Evolutionary conservation across 2,329 filamentous ascomycete genomes (phyloP), one percentile per base, ranked within the genome.

Genomic region (Cadophora gregata): DNA sequence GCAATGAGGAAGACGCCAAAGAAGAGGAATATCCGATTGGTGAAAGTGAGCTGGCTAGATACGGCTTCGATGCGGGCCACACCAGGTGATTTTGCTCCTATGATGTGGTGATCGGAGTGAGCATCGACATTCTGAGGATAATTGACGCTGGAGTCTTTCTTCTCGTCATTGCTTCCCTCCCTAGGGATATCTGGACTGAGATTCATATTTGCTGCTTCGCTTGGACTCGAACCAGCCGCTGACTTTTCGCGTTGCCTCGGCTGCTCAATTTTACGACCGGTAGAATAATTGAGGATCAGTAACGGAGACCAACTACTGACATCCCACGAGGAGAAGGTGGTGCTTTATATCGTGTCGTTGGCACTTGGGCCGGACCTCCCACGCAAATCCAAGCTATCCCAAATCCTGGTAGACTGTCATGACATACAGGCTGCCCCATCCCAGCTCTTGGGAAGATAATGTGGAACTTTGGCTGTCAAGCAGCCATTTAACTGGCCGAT

Each of bases 1-100:
- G 58, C 58, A 60, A 60, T 60, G 6, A 60, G 58, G 42, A 60
- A 60, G 6, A 60, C 58, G 19, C 58, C 58, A 38, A 47, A 31
- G 31, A 60, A 60, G 24, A 60, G 58, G 25, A 60, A 60, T 10
- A 60, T 47, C 1, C 58, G 58, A 25, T 60, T 38, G 7, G 14
- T 6, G 38, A 60, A 25, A 9, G 58, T 60, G 16, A 60, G 38
- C 6, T 60, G 58, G 38, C 58, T 60, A 4, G 58, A 29, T n/a
- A 48, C 42, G 24, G 58, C 58, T 31, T 60, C 58, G 25, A 60
- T 60, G 10, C 58, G 58, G 48, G 58, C 58, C 21, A 60, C 58
- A 60, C 58, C 58, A 24, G 58, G 58, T 27, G 58, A 60, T 16
- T 60, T 60, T 31, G 24, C 38, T 29, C 58, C 58, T 48, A 60